Evolutionary conservation across 202 grass and related monocot genomes (phyloP).

Genomic region (Zizania palustris): DNA sequence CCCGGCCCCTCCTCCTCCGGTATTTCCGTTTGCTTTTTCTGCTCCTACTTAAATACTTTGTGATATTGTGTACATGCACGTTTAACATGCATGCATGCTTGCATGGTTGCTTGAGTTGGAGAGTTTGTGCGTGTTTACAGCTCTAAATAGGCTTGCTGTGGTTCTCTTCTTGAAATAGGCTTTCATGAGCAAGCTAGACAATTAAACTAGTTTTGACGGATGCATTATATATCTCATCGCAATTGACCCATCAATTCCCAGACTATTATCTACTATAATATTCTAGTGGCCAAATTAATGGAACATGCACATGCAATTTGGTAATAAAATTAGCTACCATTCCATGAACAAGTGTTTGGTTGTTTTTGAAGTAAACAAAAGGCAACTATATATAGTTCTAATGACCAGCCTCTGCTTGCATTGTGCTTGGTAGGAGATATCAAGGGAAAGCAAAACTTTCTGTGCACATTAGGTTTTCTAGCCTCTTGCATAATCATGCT

Average conservation of each 20-base stretch:
- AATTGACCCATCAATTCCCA: not conserved
- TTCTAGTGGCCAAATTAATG: not conserved
- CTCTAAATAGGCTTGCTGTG: too few relatives aligned
- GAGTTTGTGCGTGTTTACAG: too few relatives aligned
- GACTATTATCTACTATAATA: not conserved
- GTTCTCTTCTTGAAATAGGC: constrained; percentile 17
- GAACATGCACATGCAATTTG: not conserved
- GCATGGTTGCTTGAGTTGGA: too few relatives aligned
- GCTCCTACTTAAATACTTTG: too few relatives aligned
- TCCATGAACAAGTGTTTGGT: not conserved
- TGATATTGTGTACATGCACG: too few relatives aligned
- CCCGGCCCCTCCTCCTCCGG: too few relatives aligned
- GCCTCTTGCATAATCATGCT: constrained; percentile 47
- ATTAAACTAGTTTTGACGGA: constrained; percentile 1
- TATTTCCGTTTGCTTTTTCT: too few relatives aligned
- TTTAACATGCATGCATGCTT: too few relatives aligned
- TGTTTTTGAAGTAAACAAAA: not conserved
- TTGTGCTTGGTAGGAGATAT: not conserved
- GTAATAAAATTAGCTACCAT: not conserved
- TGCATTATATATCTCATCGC: not conserved
- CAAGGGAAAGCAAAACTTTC: not conserved
- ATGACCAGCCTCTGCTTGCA: not conserved
- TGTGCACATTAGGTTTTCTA: constrained; percentile 12
- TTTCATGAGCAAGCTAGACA: not conserved
- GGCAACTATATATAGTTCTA: constrained; percentile 7